Evolutionary conservation across 2,329 filamentous ascomycete species (phyloP).

Genomic region (Cryphonectria japonica): DNA sequence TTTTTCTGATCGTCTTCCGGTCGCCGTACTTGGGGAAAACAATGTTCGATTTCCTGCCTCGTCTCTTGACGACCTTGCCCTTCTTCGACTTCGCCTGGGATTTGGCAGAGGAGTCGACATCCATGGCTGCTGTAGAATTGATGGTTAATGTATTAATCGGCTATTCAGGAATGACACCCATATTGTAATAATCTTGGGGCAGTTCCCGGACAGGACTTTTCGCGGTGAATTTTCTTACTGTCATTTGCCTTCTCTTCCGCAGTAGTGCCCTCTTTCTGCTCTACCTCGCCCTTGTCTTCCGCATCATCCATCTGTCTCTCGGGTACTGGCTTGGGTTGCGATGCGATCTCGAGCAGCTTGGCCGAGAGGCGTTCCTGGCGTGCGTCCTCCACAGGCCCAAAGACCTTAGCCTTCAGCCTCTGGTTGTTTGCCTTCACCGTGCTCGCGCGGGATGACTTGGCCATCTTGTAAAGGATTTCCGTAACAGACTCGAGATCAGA

Average conservation of each 20-base stretch:
- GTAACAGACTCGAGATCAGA: neutral
- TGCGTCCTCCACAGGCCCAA: constrained; percentile 79
- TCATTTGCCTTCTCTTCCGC: constrained; percentile 38
- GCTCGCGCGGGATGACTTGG: constrained; percentile 82
- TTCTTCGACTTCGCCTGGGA: constrained; percentile 45
- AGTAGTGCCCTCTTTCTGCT: constrained; percentile 37
- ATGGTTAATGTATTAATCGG: neutral
- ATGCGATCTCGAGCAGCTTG: constrained; percentile 80
- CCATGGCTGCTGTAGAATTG: constrained; percentile 53
- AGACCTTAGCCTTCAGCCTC: constrained; percentile 78
- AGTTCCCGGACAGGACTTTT: constrained; percentile 16
- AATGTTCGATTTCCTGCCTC: constrained; percentile 58
- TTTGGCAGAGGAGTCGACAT: constrained; percentile 53
- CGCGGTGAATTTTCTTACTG: constrained; percentile 35
- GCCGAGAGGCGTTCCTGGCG: constrained; percentile 82
- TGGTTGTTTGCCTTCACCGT: constrained; percentile 81
- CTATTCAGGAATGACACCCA: neutral
- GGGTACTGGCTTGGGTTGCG: constrained; percentile 70
- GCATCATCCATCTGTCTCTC: constrained; percentile 48
- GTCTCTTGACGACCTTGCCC: constrained; percentile 62
- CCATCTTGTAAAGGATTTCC: constrained; percentile 60
- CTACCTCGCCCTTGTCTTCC: constrained; percentile 47
- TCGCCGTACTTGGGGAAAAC: constrained; percentile 64
- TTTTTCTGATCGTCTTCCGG: constrained; percentile 51
- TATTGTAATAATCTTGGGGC: neutral